These are phyloP conservation scores for Trichoderma gamsii DNA, from an alignment of 495 filamentous ascomycete species.

Conservation along the genomic window DNA sequence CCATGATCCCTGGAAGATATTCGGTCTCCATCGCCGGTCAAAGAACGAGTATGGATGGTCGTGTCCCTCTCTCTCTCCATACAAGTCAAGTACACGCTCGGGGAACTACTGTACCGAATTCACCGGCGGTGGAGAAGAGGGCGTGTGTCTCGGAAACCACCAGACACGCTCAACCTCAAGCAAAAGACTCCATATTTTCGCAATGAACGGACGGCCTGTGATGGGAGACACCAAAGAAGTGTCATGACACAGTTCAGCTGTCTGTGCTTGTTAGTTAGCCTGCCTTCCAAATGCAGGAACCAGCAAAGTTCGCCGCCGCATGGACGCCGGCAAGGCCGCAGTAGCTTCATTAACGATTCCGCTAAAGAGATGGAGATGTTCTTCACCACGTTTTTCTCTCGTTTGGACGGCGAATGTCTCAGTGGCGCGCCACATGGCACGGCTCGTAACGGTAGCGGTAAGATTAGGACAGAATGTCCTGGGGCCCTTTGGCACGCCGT, in stretches of 20 bases:
- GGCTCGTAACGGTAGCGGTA: not conserved
- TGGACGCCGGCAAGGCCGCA: slow-evolving; percentile 11
- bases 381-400: not conserved
- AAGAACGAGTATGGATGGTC: not conserved
- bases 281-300: slow-evolving; percentile 12
- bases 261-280: not conserved
- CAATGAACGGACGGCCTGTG: not conserved
- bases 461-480: not conserved
- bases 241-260: not conserved
- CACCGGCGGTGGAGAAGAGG: not conserved
- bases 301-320: not conserved
- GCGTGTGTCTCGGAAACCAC: not conserved
- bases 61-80: not conserved
- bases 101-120: not conserved
- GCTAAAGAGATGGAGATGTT: not conserved
- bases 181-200: not conserved
- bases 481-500: not conserved
- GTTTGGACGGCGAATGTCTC: not conserved
- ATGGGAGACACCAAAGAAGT: not conserved
- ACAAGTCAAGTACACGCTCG: not conserved
- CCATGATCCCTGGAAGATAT: too few relatives aligned
- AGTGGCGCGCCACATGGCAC: too few relatives aligned
- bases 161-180: not conserved
- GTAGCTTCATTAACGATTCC: not conserved
- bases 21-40: too few relatives aligned